Conservation (phyloP, 805 yeast genomes). For the Phaffomyces antillensis region DNA sequence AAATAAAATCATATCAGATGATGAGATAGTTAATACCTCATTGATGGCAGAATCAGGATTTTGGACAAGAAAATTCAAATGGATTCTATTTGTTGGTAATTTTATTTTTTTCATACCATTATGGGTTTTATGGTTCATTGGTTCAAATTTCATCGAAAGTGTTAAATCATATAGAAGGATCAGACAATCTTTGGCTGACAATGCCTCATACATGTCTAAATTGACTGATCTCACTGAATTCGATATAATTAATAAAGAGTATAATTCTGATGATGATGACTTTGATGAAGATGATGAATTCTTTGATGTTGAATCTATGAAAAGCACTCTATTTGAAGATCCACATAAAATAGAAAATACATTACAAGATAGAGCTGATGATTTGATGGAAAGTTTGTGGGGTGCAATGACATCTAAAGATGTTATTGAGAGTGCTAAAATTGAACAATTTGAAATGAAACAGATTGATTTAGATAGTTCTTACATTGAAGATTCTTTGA, state of each 20-base stretch:
- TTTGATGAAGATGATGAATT: conserved; percentile 7
- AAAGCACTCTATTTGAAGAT: conserved; percentile 18
- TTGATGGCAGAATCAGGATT: conserved; percentile 18
- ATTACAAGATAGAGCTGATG: conserved; percentile 55
- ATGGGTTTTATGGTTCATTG: conserved; percentile 53
- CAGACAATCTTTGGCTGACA: conserved; percentile 22
- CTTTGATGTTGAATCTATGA: conserved; percentile 10
- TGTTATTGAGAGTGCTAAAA: conserved; percentile 13
- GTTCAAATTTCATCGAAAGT: conserved; percentile 35
- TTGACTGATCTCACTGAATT: conserved; percentile 12
- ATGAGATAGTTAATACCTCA: neutral
- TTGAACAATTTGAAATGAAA: conserved; percentile 15
- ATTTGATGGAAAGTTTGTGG: conserved; percentile 55
- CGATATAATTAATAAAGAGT: neutral
- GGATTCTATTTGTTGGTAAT: conserved; percentile 40
- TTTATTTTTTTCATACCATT: conserved; percentile 51
- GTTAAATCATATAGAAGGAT: conserved; percentile 33
- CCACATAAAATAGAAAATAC: conserved; percentile 30
- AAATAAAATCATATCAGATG: conserved; percentile 12
- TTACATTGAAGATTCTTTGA: conserved; percentile 12
- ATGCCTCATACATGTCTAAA: conserved; percentile 19
- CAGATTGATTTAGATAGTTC: neutral
- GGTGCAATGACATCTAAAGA: conserved; percentile 44
- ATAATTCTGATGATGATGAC: conserved; percentile 4
- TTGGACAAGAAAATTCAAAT: conserved; percentile 35